Evolutionary conservation across 2,329 filamentous ascomycete species (phyloP), one percentile per base, ranked within the genome.

Genomic region (Golovinomyces cichoracearum): DNA sequence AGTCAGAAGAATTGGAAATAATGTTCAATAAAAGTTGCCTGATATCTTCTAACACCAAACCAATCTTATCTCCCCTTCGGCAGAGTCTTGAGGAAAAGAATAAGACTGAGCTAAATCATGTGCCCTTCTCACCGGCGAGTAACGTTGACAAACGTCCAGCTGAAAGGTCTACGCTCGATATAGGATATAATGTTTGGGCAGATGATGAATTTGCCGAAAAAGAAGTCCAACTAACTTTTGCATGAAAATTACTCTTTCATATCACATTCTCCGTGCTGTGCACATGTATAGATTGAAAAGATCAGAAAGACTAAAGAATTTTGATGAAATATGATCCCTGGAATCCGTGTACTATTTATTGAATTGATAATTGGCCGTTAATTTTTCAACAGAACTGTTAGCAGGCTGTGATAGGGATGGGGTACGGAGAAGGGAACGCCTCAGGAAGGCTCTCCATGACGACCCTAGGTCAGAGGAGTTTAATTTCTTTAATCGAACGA

Each of bases 211-310:
- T 44, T 29, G 71, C 73, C 57, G 80, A 84, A 62, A 74, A 76
- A 60, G 80, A 84, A 62, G 81, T 88, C 53, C 71, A 73, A 27
- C 80, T 88, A 79, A 84, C 79, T 53, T 88, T 88, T 73, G 38
- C 38, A 5, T 41, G 22, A 23, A 10, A 17, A 23, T 5, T 10
- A n/a, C 29, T 3, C 7, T 15, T 12, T 15, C 29, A 15, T 1
- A 3, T 15, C 31, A 33, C 31, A 15, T 15, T 33, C 4, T 33
- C n/a, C 31, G 13, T 33, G n/a, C n/a, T 33, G 31, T 33, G 13
- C 10, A 33, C n/a, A 33, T 3, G 3, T 33, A 15, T 33, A 33
- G 31, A 15, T 33, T 33, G 5, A 33, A 7, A 15, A n/a, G 7
- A 33, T 15, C n/a, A 33, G 13, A 15, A n/a, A 33, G 13, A 15